Evolutionary conservation across 345 rosid genomes (phyloP), one percentile per base, ranked within the genome.

Genomic region (Litchi chinensis): DNA sequence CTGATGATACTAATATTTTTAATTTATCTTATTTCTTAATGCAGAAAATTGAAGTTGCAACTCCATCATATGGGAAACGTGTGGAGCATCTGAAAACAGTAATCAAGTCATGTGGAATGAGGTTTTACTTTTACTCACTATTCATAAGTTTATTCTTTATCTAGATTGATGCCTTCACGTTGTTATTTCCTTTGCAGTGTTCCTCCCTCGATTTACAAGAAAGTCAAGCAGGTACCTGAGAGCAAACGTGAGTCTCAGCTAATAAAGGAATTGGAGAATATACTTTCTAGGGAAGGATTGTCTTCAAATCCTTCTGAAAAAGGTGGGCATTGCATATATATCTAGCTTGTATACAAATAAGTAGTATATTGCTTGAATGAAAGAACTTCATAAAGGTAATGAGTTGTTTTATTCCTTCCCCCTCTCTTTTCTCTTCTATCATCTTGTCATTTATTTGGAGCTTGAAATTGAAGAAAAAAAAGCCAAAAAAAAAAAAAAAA

Each of bases 251-350:
- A 96, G 86, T 86, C 91, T 66, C 85, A 82, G 79, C 82, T 96
- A 65, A 86, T 94, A 75, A 89, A 89, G 86, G 99, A 94, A 82
- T 92, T 94, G 43, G 89, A 93, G 84, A 90, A 87, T 74, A 89
- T 96, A 71, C 98, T 96, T 81, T 86, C 95, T 72, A 96, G 79
- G 86, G 97, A 96, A 89, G 97, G 97, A 65, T 80, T 94, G 83
- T 94, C 98, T 22, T 81, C 93, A 73, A 84, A 89, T 70, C 97
- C 99, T 74, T 82, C 95, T 19, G 97, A 93, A 81, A 93, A 91
- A 86, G 98, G 98, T 94, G 32, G 73, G 77, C 21, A 26, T 73
- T 78, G 48, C 59, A 43, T 15, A 16, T 68, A 68, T 63, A 26
- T 78, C 70, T 85, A 73, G 37, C 65, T 72, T 41, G 70, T 22